Evolutionary conservation across 2,329 filamentous ascomycete genomes (phyloP), one percentile per base, ranked within the genome.

Genomic region (Penicillium nordicum): DNA sequence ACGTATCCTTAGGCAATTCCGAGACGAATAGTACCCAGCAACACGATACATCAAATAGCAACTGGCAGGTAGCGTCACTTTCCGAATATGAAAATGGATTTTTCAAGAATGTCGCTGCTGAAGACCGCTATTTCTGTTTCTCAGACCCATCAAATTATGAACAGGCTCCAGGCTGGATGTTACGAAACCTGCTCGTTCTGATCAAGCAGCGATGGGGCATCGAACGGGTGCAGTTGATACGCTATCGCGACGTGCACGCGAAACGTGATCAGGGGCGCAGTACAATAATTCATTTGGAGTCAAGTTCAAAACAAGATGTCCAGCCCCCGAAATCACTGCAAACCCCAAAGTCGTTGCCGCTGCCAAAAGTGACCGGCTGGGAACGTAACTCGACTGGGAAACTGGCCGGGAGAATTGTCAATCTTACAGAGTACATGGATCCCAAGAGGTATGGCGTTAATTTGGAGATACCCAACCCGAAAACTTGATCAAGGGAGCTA

Each of bases 321-420:
- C 41, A 72, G 74, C 5, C 62, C 25, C 55, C 45, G 3, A 53
- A 52, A 23, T 46, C 52, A 37, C 40, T 54, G 32, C 25, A 55
- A 30, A 63, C 57, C n/a, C 37, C 53, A 23, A 45, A 41, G 25
- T 6, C 16, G 11, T 40, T 30, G 10, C 42, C 63, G 50, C 85
- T 96, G 82, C 93, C 94, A 48, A 97, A 95, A 71, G 87, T 94
- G 11, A 96, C 92, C 1, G 94, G 94, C 23, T 99, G 94, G 94
- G 94, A 97, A 74, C 86, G 93, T 51, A 91, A 92, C 60, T 82
- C 85, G 18, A 81, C 84, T 25, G 88, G 89, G 27, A 96, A 95
- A 70, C 79, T 97, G 18, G 84, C 85, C 18, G 86, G 89, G 16
- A 87, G 89, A 63, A 83, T 88, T 18, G 90, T 91, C 14, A 91